Base-by-base conservation (phyloP, 2,329 filamentous ascomycete genomes). In the Aureobasidium pullulans region DNA sequence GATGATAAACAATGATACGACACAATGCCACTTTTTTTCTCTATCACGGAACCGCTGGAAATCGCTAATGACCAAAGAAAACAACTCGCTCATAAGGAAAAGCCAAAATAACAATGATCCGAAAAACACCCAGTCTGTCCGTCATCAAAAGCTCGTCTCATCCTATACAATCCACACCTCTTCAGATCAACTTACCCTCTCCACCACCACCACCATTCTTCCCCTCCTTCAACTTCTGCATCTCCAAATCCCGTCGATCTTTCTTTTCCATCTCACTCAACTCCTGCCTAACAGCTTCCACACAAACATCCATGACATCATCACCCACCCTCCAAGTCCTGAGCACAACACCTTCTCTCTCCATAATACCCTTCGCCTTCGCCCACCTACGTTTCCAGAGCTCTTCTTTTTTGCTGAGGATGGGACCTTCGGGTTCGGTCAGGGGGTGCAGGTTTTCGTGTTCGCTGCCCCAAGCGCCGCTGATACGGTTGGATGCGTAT, bases 251-350 rank as follows among this genome's bases (percentile, higher is more conserved):
- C 31, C 31, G 28, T 15, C 50, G 11, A 32, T 60, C 58, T n/a
- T 59, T 66, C 32, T 62, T 34, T 29, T 68, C 65, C 58, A 67
- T 67, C 58, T 67, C 72, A 70, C 81, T 72, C 67, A 84, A 66
- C 32, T 79, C 80, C 62, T 79, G 76, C 70, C 80, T 79, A 3
- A 90, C 82, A 60, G 91, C 79, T 13, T 78, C 81, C 57, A 85
- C 77, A 2, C 87, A 85, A 70, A 89, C 86, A 0, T 77, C 77
- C 59, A 83, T 77, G 7, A 89, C 86, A 74, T 94, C 89, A 31
- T 79, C 77, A 0, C 89, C 89, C 10, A 80, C 81, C 43, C 87
- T 79, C 89, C 89, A 94, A 19, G 82, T 89, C 63, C 88, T 83
- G 37, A 94, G 69, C 64, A 80, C 75, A 0, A 94, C 86, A 4